Base-by-base conservation (phyloP, 768 basidiomycete genomes). In the Tricholoma furcatifolium region DNA sequence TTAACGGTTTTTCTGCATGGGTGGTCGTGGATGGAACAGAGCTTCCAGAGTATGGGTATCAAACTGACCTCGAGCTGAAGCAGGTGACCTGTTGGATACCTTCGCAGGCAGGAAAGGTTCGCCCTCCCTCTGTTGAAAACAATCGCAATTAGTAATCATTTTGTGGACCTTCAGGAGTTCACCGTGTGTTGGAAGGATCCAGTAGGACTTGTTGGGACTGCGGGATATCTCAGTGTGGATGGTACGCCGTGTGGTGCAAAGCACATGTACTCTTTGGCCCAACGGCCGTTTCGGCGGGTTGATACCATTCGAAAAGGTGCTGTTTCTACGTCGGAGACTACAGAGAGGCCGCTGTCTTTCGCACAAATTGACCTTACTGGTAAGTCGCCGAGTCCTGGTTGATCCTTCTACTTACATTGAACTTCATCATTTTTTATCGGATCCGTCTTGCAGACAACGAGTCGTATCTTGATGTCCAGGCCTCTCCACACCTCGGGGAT, bases 241-340 rank as follows among this genome's bases (percentile, higher is more conserved):
- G 54, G 48, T 17, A 50, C 23, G 14, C 49, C 49, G 6, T 55
- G 54, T 50, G 54, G 54, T 23, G 48, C 48, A 10, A 55, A 55
- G 15, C 43, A 49, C 35, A 54, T 54, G 47, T 49, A 49, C 15
- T 54, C 47, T 14, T 36, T 30, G 15, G 18, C 15, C 12, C 53
- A 54, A 38, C 41, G 35, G 14, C 47, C 47, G 7, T 24, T 8
- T 14, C 32, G 53, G 20, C 53, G 47, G 6, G 47, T 54, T 9
- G 47, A 54, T 38, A 43, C 31, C 3, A 20, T 49, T 2, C 11
- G 35, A 12, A 48, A 54, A 20, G 45, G 27, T 11, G 35, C 47
- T 6, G 41, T 54, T 15, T 48, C 42, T 24, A 51, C 50, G 2
- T 47, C 34, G 35, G 24, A 30, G 12, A 47, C 21, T 27, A 31